Evolutionary conservation across 495 filamentous ascomycete genomes (phyloP).

Genomic region (Usnea hakonensis): DNA sequence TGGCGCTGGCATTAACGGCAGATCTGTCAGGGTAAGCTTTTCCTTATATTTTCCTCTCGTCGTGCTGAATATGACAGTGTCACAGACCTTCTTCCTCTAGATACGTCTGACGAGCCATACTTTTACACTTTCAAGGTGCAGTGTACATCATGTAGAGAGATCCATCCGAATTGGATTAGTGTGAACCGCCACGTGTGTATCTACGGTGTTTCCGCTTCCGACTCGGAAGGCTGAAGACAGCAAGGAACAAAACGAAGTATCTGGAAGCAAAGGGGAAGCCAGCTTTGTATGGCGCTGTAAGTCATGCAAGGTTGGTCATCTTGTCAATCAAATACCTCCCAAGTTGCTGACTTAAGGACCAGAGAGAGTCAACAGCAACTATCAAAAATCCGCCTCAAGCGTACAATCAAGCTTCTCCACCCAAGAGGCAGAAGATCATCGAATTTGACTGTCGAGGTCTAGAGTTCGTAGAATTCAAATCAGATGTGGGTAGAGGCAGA

Average conservation of each 20-base stretch:
- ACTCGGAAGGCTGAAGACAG: not conserved
- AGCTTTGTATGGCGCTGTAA: constrained; percentile 99
- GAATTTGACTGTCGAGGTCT: constrained; percentile 89
- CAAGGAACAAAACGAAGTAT: constrained; percentile 79
- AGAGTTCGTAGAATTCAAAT: constrained; percentile 82
- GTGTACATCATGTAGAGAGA: constrained; percentile 90
- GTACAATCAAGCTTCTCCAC: constrained; percentile 60
- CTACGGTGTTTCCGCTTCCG: constrained; percentile 25
- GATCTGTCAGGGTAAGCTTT: constrained; percentile 21
- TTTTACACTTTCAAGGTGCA: constrained; percentile 96
- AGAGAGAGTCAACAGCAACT: constrained; percentile 60
- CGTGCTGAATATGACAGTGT: constrained; percentile 51
- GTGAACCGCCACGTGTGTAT: constrained; percentile 74
- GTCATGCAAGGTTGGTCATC: constrained; percentile 60
- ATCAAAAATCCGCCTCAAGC: constrained; percentile 64
- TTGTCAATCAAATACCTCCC: not conserved
- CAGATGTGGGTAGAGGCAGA: constrained; percentile 54
- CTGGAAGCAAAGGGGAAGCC: constrained; percentile 85
- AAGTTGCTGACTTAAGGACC: not conserved
- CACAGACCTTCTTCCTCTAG: constrained; percentile 76
- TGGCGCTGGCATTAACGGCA: constrained; percentile 23
- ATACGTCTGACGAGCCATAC: constrained; percentile 72
- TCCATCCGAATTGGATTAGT: constrained; percentile 77
- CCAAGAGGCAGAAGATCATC: constrained; percentile 67
- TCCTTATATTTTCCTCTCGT: not conserved